Conservation (phyloP, 805 yeast genomes). For the Yamadazyma phyllophila region DNA sequence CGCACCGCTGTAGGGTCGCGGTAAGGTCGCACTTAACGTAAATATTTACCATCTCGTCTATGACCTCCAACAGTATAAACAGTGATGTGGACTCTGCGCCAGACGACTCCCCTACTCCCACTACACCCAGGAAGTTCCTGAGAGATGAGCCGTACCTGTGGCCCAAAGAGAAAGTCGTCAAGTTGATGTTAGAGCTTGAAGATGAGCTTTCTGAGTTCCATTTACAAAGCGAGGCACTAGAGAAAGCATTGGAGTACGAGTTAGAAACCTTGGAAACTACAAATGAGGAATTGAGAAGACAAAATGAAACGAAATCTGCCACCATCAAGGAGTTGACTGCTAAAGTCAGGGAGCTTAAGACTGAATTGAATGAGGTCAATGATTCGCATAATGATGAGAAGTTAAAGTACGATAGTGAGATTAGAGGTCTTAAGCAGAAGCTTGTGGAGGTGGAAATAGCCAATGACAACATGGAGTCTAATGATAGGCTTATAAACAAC, state of each 20-base stretch:
- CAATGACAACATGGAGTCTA: constrained; percentile 40
- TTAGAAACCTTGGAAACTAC: constrained; percentile 30
- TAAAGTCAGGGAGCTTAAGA: constrained; percentile 12
- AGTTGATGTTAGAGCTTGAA: constrained; percentile 35
- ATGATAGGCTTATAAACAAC: constrained; percentile 33
- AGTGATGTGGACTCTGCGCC: not conserved
- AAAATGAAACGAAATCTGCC: constrained; percentile 9
- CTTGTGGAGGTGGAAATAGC: constrained; percentile 42
- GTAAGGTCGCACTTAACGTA: too few species aligned
- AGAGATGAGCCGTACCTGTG: not conserved
- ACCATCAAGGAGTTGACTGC: constrained; percentile 5
- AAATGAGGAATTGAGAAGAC: constrained; percentile 18
- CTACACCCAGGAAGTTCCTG: not conserved
- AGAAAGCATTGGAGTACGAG: constrained; percentile 45
- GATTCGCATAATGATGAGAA: constrained; percentile 21
- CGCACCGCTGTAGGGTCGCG: too few species aligned
- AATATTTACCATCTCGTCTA: not conserved
- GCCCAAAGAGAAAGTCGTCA: constrained; percentile 13
- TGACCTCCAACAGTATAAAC: not conserved
- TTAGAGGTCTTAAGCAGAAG: constrained; percentile 24
- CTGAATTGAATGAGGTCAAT: constrained; percentile 19
- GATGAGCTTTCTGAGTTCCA: constrained; percentile 40
- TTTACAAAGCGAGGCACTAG: constrained; percentile 43
- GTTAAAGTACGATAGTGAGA: constrained; percentile 18
- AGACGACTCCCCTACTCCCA: not conserved